Base-by-base conservation (phyloP, 805 yeast genomes). In the Barnettozyma siamensis region DNA sequence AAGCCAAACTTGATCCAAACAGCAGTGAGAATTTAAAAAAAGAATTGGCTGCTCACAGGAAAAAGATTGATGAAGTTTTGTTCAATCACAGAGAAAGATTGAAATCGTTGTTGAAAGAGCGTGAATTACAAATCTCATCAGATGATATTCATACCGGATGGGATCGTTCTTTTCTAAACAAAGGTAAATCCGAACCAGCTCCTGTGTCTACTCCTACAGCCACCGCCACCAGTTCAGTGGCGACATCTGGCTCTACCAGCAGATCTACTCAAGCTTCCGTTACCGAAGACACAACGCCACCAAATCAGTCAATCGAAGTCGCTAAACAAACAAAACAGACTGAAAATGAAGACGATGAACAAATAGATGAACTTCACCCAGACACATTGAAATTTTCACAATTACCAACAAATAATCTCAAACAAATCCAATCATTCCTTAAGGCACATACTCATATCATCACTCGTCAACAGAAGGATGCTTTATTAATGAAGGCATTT, bases 131-230 rank as follows among this genome's bases (percentile, higher is more conserved):
- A 58, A 89, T 93, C 49, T 80, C 94, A 3, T 81, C 93, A 38
- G 98, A 89, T 13, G 99, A 91, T 63, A 73, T 88, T 31, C 93
- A 79, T 51, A 88, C 93, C 12, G 98, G 96, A 0, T 93, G 87
- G 69, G 95, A 91, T 58, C 77, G 85, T 33, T 83, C 96, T 0
- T 76, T 86, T 50, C 60, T 88, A 57, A 87, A 88, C 60, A 83
- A 80, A 50, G 66, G 63, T n/a, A 53, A 56, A 8, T 26, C 47
- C 7, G 33, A 42, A 17, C 12, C 42, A 15, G 19, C 24, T 21
- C 23, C 33, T 15, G 15, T 36, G 15, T 4, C 39, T 3, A 6
- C 38, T 6, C 4, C 41, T 7, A 17, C 37, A 33, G 18, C 35
- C 10, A 17, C 33, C 16, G n/a, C 27, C 13, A 23, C 26, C 10